Conservation (phyloP, 192 early-diverging fungal genomes). For the Coemansia sp. region DNA sequence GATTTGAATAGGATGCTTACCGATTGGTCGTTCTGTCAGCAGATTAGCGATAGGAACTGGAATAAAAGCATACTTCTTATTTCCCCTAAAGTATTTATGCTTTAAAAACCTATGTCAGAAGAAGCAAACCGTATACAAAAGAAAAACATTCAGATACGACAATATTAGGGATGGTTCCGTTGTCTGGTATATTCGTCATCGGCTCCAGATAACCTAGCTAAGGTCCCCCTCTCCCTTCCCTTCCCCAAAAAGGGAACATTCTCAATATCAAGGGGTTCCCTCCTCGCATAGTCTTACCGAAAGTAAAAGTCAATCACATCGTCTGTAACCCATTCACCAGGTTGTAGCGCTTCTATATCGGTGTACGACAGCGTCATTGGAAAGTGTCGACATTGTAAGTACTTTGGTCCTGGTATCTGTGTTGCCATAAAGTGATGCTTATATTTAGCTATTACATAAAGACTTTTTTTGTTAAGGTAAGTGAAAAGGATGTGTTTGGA, state of each 20-base stretch:
- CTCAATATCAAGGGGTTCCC: no score
- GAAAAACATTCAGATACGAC: no score
- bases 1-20: slow-evolving; percentile 7
- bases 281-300: slow-evolving; percentile 11
- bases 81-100: slow-evolving; percentile 40
- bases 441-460: no score
- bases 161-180: no score
- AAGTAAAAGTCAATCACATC: slow-evolving; percentile 54
- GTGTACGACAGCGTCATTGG: slow-evolving; percentile 37
- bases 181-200: no score
- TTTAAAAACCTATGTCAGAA: slow-evolving; percentile 25
- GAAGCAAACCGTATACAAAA: neutral
- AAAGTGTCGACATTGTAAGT: slow-evolving; percentile 28
- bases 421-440: neutral
- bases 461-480: no score
- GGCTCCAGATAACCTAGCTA: no score
- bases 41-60: slow-evolving; percentile 42
- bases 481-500: no score
- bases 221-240: no score
- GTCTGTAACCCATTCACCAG: slow-evolving; percentile 51
- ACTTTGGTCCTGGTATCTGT: neutral
- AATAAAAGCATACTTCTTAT: slow-evolving; percentile 48
- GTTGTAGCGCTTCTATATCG: slow-evolving; percentile 42
- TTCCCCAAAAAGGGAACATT: no score
- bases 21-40: slow-evolving; percentile 34